These are phyloP conservation scores for Yarrowia sp. DNA, from an alignment of 805 yeast genomes.

Conservation along the genomic window DNA sequence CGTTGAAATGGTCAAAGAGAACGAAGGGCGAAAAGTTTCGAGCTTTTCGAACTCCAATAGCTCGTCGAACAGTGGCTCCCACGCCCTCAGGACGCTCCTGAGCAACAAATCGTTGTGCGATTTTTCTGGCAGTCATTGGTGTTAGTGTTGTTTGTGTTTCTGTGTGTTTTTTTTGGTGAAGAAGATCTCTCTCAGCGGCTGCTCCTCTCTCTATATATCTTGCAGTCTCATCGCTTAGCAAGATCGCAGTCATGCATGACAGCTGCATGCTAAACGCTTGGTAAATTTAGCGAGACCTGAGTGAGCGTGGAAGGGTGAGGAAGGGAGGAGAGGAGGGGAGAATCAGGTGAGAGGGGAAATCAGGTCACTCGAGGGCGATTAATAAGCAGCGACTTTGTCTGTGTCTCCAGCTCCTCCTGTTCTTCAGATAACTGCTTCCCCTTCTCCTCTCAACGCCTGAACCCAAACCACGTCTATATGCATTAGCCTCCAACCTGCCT, in stretches of 20 bases:
- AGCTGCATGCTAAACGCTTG: neutral
- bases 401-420: neutral
- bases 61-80: slow-evolving; percentile 85
- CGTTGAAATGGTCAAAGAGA: slow-evolving; percentile 77
- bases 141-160: neutral
- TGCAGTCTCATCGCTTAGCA: neutral
- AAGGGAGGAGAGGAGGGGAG: no score
- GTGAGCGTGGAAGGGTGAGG: neutral
- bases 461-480: neutral
- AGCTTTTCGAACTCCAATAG: slow-evolving; percentile 72
- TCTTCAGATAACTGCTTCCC: no score
- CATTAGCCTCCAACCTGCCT: neutral
- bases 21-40: slow-evolving; percentile 83
- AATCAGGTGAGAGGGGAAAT: no score
- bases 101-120: slow-evolving; percentile 62
- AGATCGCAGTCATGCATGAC: slow-evolving; percentile 8
- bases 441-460: neutral
- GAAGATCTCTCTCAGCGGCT: neutral
- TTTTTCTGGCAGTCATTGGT: slow-evolving; percentile 50
- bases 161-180: neutral
- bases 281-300: neutral
- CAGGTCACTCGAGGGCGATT: no score
- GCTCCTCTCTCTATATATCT: neutral
- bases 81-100: slow-evolving; percentile 81
- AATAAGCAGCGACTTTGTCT: no score